Conservation (phyloP, 306 rosid genomes). For the Cicer pinnatifidum region DNA sequence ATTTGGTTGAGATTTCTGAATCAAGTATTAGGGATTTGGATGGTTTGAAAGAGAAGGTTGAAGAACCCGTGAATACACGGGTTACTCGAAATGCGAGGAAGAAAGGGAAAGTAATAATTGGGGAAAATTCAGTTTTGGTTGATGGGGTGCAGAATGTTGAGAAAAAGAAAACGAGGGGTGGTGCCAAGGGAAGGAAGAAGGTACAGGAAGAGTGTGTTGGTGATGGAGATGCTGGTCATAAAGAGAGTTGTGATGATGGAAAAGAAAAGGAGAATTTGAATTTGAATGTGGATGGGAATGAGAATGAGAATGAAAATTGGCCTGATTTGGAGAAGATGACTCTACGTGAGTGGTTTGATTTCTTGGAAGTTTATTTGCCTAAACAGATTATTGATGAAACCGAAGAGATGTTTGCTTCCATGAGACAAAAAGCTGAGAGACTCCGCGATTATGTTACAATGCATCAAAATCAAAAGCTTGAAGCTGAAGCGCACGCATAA, state of each 20-base stretch:
- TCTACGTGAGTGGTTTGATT: conserved; percentile 80
- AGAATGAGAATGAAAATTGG: conserved; percentile 34
- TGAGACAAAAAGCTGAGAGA: conserved; percentile 60
- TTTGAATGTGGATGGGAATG: too few relatives aligned
- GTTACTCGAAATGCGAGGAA: background rate
- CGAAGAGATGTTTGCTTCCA: conserved; percentile 65
- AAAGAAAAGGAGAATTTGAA: conserved; percentile 33
- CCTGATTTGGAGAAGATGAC: conserved; percentile 68
- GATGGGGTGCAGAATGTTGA: conserved; percentile 48
- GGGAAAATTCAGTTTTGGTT: conserved; percentile 37
- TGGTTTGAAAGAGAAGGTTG: conserved; percentile 4
- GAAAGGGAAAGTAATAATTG: conserved; percentile 9
- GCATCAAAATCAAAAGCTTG: conserved; percentile 52
- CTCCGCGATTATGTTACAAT: conserved; percentile 54
- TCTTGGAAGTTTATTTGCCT: conserved; percentile 64
- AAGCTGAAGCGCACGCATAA: background rate
- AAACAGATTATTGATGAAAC: conserved; percentile 62
- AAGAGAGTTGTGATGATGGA: conserved; percentile 33
- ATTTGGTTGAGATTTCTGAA: background rate
- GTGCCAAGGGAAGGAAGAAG: conserved; percentile 44
- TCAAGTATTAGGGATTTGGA: background rate
- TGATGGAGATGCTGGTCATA: background rate
- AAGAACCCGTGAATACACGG: conserved; percentile 9
- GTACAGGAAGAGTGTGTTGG: conserved; percentile 25
- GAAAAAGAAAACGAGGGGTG: conserved; percentile 44